Percentiles rank a stretch among this genome's conserved stretches.
Evolutionary conservation across 352 stramenopile genomes (phyloP).

Genomic region (Globisporangium cederbergense): DNA sequence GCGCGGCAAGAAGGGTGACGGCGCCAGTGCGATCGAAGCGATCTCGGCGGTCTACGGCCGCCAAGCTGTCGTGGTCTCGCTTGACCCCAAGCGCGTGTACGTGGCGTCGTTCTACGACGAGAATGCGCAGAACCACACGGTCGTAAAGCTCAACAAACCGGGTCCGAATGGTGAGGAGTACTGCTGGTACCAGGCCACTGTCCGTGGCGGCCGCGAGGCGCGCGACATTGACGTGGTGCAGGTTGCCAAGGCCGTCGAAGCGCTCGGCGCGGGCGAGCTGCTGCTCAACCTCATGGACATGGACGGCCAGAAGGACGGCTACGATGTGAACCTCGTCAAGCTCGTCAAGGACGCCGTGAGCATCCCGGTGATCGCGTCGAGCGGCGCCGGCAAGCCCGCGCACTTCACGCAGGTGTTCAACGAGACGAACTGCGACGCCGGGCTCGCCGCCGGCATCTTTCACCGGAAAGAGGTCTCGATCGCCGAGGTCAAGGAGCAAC

Average conservation of each 20-base stretch:
- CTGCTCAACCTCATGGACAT: constrained; percentile 99
- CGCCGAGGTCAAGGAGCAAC: constrained; percentile 90
- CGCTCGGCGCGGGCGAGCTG: constrained; percentile 95
- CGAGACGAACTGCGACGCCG: constrained; percentile 89
- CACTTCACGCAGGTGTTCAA: constrained; percentile 97
- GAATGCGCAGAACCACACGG: constrained; percentile 48
- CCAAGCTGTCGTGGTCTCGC: constrained; percentile 97
- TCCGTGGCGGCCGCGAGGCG: constrained; percentile 94
- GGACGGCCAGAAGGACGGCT: constrained; percentile 95
- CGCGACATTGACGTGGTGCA: constrained; percentile 86
- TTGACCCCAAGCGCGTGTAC: constrained; percentile 93
- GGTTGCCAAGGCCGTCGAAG: constrained; percentile 86
- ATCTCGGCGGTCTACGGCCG: constrained; percentile 96
- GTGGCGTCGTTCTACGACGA: constrained; percentile 73
- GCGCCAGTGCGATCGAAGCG: constrained; percentile 92
- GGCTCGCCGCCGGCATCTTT: constrained; percentile 98
- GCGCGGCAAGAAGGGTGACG: constrained; percentile 62
- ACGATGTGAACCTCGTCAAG: constrained; percentile 59
- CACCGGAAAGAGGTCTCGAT: constrained; percentile 97
- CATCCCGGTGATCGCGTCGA: constrained; percentile 98
- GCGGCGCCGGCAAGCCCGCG: constrained; percentile 89
- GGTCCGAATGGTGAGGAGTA: constrained; percentile 93
- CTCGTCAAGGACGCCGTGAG: constrained; percentile 86
- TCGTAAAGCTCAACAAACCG: constrained; percentile 69
- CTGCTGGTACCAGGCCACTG: constrained; percentile 98